Base-by-base conservation (phyloP, 2,329 filamentous ascomycete species). In the Fusarium sublunatum region DNA sequence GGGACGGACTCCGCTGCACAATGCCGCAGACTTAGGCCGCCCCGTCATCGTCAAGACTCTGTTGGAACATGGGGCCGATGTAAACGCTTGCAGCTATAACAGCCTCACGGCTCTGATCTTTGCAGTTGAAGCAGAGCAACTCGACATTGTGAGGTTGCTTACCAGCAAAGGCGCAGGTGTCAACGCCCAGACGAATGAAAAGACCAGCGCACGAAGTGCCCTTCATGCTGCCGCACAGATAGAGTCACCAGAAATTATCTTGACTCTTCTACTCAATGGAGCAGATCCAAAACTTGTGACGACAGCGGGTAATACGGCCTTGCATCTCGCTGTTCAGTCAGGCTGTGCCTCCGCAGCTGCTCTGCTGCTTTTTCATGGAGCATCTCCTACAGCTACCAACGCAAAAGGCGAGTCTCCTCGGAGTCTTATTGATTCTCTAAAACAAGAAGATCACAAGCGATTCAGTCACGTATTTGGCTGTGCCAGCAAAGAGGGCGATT, bases 1-100 rank as follows among this genome's bases (percentile, higher is more conserved):
- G n/a, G 34, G 51, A 15, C 59, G 56, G 7, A 60, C 56, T 35
- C 59, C 59, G 7, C 44, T 62, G 12, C 59, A 60, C 41, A 60
- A 56, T n/a, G 59, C 59, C 8, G 40, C 50, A 7, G 39, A 52
- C n/a, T 31, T 47, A 13, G 41, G 44, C 11, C 25, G 38, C 3
- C 12, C 32, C 3, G 28, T 13, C 4, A 32, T 60, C 3, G 55
- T 52, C 35, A 36, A 28, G 15, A 47, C 28, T 6, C 46, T 62
- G 4, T 40, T 60, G 6, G 36, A 42, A 7, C 46, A 56, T 15
- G 56, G 59, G 25, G 59, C 51, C 6, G 46, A 62, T 22, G 46
- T 52, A 5, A 48, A 62, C 12, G 55, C 59, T 9, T 38, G 29
- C 26, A 60, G 49, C 38, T 25, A 19, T 10, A 45, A 15, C 22